Conservation (phyloP, 768 basidiomycete genomes). For the Boletus rubescentipes region DNA sequence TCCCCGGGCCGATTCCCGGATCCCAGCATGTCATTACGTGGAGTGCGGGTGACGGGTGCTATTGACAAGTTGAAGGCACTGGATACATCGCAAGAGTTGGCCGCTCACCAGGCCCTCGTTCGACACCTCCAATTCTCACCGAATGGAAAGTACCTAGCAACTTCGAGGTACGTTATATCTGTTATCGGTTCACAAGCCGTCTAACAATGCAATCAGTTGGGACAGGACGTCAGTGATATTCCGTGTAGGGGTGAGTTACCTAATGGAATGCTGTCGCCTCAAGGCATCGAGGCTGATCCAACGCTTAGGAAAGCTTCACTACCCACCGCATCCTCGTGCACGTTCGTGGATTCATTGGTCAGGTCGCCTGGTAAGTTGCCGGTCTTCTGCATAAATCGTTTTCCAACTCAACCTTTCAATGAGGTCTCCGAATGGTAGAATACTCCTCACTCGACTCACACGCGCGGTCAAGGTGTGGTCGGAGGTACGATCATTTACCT, state of each 20-base stretch:
- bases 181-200: neutral
- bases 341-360: conserved; percentile 51
- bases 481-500: conserved; percentile 34
- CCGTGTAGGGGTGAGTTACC: conserved; percentile 42
- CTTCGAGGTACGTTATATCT: conserved; percentile 42
- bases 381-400: neutral
- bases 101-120: conserved; percentile 49
- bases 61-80: conserved; percentile 43
- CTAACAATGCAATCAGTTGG: conserved; percentile 37
- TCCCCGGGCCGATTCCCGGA: conserved; percentile 35
- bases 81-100: conserved; percentile 41
- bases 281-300: conserved; percentile 18
- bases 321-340: conserved; percentile 51
- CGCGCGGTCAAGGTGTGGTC: conserved; percentile 54
- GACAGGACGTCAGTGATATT: conserved; percentile 52
- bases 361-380: conserved; percentile 48
- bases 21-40: conserved; percentile 35
- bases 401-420: conserved; percentile 9
- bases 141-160: conserved; percentile 51
- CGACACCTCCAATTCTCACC: conserved; percentile 57
- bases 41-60: conserved; percentile 39
- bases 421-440: conserved; percentile 48
- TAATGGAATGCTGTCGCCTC: conserved; percentile 6
- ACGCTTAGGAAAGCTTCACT: conserved; percentile 39
- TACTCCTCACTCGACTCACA: conserved; percentile 47